phyloP scores from a whole-genome alignment of 768 basidiomycete genomes.

The Russula griseocarnosa region DNA sequence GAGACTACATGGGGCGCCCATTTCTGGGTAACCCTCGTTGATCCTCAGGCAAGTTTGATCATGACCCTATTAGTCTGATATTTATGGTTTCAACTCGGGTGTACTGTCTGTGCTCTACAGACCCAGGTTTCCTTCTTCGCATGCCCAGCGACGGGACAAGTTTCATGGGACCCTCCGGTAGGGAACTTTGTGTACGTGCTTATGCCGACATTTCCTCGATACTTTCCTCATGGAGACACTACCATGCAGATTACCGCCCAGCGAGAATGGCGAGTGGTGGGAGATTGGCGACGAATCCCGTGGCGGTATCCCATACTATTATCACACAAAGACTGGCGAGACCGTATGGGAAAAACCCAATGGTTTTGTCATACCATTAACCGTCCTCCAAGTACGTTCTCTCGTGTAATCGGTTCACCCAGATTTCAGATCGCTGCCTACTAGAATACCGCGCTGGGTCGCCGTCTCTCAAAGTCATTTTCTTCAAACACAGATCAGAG shows the following conservation, averaged over 20 bases:
- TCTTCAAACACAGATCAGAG: conserved; percentile 30
- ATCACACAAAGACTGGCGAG: conserved; percentile 86
- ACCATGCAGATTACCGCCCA: conserved; percentile 67
- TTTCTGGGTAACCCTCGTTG: conserved; percentile 92
- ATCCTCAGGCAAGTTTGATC: conserved; percentile 68
- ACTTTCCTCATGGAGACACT: conserved; percentile 16
- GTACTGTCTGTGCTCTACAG: conserved; percentile 48
- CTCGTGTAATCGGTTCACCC: conserved; percentile 1
- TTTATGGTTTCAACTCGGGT: background rate
- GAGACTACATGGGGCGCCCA: conserved; percentile 69
- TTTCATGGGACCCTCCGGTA: conserved; percentile 89
- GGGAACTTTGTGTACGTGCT: conserved; percentile 78
- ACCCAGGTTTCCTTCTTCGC: conserved; percentile 73
- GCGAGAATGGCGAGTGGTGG: conserved; percentile 91
- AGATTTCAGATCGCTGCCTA: conserved; percentile 14
- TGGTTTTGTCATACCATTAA: conserved; percentile 88
- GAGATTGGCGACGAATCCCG: conserved; percentile 82
- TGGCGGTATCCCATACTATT: conserved; percentile 85
- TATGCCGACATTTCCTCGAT: conserved; percentile 20
- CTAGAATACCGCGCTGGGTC: conserved; percentile 69
- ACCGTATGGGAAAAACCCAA: conserved; percentile 91
- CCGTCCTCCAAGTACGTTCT: conserved; percentile 69
- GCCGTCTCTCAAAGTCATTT: conserved; percentile 50
- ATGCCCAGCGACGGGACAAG: conserved; percentile 87
- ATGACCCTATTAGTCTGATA: conserved; percentile 14